Evolutionary conservation across 495 filamentous ascomycete species (phyloP), one percentile per base, ranked within the genome.

Genomic region (Entonaema liquescens): DNA sequence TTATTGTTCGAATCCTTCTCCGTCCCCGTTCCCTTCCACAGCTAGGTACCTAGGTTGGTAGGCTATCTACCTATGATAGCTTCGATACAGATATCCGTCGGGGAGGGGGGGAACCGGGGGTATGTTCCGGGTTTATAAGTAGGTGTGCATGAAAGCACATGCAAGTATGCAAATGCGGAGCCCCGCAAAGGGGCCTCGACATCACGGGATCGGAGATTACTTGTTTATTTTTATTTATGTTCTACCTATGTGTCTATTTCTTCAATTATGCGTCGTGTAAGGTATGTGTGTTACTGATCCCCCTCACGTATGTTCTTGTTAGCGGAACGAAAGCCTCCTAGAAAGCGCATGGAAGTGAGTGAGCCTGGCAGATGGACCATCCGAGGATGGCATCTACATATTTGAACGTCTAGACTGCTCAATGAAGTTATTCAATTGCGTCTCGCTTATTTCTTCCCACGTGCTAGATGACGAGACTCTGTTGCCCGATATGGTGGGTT

Each of bases 401-500:
- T 26, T 26, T n/a, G 8, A 26, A 50, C 19, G 49, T 61, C 42
- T 60, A 61, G 49, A 35, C 12, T 49, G 5, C 42, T 47, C 23
- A 11, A 68, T 62, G 65, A 68, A 68, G 55, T 57, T 60, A 62
- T 64, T 52, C 26, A 35, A 26, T 67, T 65, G 33, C 65, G 58
- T 56, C 70, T 60, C 65, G 65, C 65, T 73, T 66, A 55, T 38
- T 28, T 59, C 36, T 65, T 66, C 56, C 65, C 60, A 73, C 65
- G 70, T 69, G 65, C 56, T 13, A 33, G 21, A 47, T 61, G 50
- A 52, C 50, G 50, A 62, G 56, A 26, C 21, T 19, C 52, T 29
- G 17, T 57, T 38, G 40, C 50, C 60, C 49, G n/a, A 58, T 35
- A 56, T 23, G 38, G 50, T 38, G 21, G 38, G 26, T 8, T 49